Conservation (phyloP, 2,329 filamentous ascomycete species). For the Diaporthe caulivora region DNA sequence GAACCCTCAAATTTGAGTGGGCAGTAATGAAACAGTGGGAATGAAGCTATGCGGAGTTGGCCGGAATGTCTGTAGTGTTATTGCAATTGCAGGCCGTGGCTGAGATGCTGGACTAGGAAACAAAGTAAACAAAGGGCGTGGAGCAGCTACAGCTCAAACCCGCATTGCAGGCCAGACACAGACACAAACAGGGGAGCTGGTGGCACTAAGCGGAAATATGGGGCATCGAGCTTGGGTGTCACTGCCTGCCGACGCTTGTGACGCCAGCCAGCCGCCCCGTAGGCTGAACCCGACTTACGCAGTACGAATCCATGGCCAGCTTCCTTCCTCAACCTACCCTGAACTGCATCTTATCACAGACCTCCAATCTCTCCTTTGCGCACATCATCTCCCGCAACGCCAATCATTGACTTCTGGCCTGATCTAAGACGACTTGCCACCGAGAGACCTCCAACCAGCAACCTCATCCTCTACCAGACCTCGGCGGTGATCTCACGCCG, state of each 20-base stretch:
- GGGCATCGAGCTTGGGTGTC: constrained; percentile 12
- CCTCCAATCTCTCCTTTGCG: constrained; percentile 11
- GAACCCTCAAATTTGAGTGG: constrained; percentile 38
- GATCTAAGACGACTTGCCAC: neutral
- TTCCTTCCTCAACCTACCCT: constrained; percentile 25
- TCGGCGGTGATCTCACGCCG: constrained; percentile 41
- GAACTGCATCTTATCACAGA: constrained; percentile 22
- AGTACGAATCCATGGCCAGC: constrained; percentile 30
- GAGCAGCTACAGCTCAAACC: constrained; percentile 22
- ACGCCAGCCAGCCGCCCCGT: constrained; percentile 31
- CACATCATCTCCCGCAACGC: constrained; percentile 27
- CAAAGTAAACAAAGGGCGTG: constrained; percentile 42
- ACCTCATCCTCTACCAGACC: constrained; percentile 42
- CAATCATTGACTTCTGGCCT: constrained; percentile 30
- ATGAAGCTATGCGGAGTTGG: neutral
- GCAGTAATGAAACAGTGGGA: constrained; percentile 2
- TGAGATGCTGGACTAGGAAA: constrained; percentile 24
- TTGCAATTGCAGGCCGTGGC: constrained; percentile 9
- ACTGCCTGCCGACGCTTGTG: constrained; percentile 35
- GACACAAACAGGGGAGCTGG: constrained; percentile 16
- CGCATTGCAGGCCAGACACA: neutral
- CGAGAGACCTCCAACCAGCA: neutral
- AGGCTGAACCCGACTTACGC: constrained; percentile 43
- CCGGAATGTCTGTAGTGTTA: constrained; percentile 20
- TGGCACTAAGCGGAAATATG: neutral